A percentile compares a stretch with the other conserved stretches of the same genome.
Conservation (phyloP, 208 protist species). For the Crithidia sp. region DNA sequence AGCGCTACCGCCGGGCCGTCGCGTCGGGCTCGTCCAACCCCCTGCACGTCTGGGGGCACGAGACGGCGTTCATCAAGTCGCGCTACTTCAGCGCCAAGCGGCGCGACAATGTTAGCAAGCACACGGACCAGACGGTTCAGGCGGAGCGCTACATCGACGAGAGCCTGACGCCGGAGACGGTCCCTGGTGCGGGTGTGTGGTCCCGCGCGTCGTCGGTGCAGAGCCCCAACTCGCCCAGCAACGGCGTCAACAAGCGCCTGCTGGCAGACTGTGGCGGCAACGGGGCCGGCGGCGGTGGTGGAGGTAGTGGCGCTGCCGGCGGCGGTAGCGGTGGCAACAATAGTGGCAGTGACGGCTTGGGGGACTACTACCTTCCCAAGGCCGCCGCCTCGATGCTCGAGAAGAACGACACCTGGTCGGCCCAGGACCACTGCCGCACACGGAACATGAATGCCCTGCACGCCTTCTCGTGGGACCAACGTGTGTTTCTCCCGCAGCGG, state of each 20-base stretch:
- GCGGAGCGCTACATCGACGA: slow-evolving; percentile 11
- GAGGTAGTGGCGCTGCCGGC: slow-evolving; percentile 25
- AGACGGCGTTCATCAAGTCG: slow-evolving; percentile 30
- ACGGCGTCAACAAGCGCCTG: slow-evolving; percentile 10
- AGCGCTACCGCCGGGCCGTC: slow-evolving; percentile 16
- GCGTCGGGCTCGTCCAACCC: slow-evolving; percentile 33
- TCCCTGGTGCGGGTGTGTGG: slow-evolving; percentile 2
- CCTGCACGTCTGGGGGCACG: slow-evolving; percentile 45
- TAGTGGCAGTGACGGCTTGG: slow-evolving; percentile 25
- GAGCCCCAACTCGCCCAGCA: neutral
- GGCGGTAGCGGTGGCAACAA: slow-evolving; percentile 24
- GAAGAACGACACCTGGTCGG: slow-evolving; percentile 11
- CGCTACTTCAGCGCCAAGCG: slow-evolving; percentile 23
- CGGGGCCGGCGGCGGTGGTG: slow-evolving; percentile 22
- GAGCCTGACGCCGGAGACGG: neutral
- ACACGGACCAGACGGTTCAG: neutral
- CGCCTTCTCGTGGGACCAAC: slow-evolving; percentile 82
- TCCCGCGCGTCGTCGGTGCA: slow-evolving; percentile 7
- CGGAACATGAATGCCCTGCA: slow-evolving; percentile 73
- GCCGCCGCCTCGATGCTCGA: neutral
- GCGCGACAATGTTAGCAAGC: neutral
- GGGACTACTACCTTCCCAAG: slow-evolving; percentile 1
- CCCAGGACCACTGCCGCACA: slow-evolving; percentile 45
- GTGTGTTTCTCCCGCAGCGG: slow-evolving; percentile 58
- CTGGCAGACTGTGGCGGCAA: slow-evolving; percentile 10